A percentile compares a stretch with the other conserved stretches of the same genome.
phyloP scores from a whole-genome alignment of 805 yeast genomes.

The Yueomyces sp. region DNA sequence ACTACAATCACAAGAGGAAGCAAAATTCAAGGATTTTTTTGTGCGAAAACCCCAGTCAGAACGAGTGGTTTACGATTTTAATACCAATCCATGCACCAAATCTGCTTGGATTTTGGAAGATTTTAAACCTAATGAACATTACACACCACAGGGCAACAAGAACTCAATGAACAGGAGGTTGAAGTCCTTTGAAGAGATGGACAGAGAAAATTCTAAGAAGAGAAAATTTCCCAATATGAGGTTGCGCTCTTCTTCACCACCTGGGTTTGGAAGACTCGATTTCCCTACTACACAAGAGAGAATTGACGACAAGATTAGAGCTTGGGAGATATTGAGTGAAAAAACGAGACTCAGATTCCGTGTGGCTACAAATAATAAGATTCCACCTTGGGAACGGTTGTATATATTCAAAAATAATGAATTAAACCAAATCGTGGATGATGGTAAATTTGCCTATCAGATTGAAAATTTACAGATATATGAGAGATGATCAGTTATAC shows the following conservation, averaged over 20 bases:
- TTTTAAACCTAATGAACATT: conserved; percentile 17
- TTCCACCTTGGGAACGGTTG: conserved; percentile 21
- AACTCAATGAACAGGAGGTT: conserved; percentile 4
- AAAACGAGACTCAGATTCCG: conserved; percentile 33
- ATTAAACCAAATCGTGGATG: conserved; percentile 27
- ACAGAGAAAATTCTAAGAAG: not conserved
- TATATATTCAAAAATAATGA: conserved; percentile 33
- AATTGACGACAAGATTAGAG: conserved; percentile 24
- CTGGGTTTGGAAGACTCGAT: conserved; percentile 46
- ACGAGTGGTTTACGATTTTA: conserved; percentile 4
- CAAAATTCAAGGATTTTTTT: too few relatives aligned
- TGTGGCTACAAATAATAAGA: conserved; percentile 27
- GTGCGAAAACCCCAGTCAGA: too few relatives aligned
- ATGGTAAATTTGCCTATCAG: conserved; percentile 22
- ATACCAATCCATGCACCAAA: conserved; percentile 15
- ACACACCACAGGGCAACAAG: not conserved
- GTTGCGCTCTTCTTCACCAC: conserved; percentile 34
- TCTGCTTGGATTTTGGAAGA: conserved; percentile 25
- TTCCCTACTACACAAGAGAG: conserved; percentile 46
- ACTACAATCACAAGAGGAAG: too few relatives aligned
- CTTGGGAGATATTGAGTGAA: conserved; percentile 22
- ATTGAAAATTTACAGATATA: conserved; percentile 12
- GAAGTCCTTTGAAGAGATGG: not conserved
- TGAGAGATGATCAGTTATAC: conserved; percentile 3
- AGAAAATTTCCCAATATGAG: conserved; percentile 19